Base-by-base conservation (phyloP, 2,329 filamentous ascomycete genomes). In the Epichloe gansuensis region DNA sequence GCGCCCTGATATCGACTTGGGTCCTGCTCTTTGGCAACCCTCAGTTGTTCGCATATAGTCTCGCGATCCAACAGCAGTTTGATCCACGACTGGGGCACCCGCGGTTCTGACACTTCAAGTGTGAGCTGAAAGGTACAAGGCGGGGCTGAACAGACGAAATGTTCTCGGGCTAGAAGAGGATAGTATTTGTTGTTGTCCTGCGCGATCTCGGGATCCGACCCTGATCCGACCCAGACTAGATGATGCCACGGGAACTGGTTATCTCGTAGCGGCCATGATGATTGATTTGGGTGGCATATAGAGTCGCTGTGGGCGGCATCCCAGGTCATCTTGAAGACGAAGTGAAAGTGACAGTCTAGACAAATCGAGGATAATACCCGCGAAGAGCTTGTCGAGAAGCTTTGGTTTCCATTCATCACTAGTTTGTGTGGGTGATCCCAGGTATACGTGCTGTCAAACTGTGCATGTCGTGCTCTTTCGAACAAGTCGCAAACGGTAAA, bases 31-130 rank as follows among this genome's bases (percentile, higher is more conserved):
- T 68, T 66, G 1, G 74, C 71, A 1, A 60, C 49, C 1, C 62
- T 59, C 3, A 78, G 59, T 35, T 71, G 70, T 27, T 63, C 55
- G 15, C 58, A 59, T 42, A 78, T 73, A 39, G 74, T 66, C 2
- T 68, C 60, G 17, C 70, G 63, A 55, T 81, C 76, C 4, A 63
- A 62, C 13, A 82, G 62, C 15, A 71, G 62, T 12, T 65, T 56
- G 2, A 76, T 64, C 67, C 71, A 74, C 51, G 63, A 62, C 3
- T 59, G 58, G 11, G 63, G 59, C 56, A 82, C 67, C 2, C 74
- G 74, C 11, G 76, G 76, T 49, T 68, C 59, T 6, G 72, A 74
- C 6, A 81, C 67, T 51, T 78, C 73, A 17, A 81, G 61, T 2
- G 61, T 67, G 39, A 79, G 51, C 23, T 63, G 57, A 41, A 74